These are phyloP conservation scores for Jackrogersella minutella DNA, from an alignment of 495 filamentous ascomycete genomes.

Conservation along the genomic window DNA sequence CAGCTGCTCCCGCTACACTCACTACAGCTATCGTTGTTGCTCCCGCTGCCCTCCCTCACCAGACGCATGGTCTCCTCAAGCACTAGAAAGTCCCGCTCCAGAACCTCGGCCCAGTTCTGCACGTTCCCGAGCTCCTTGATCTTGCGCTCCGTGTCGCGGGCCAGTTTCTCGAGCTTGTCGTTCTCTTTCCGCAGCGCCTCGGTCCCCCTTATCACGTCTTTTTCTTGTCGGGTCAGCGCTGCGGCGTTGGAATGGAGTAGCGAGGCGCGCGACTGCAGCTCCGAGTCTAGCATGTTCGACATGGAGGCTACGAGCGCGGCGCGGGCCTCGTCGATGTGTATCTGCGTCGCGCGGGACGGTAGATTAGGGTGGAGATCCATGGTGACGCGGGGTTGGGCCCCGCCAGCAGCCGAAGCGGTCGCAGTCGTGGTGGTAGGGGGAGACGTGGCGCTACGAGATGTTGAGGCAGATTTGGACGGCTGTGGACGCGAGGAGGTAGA, in stretches of 20 bases:
- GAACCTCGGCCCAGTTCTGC: conserved; percentile 97
- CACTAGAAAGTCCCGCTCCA: conserved; percentile 88
- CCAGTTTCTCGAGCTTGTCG: conserved; percentile 72
- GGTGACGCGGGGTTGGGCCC: conserved; percentile 21
- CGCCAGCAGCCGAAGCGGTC: conserved; percentile 13
- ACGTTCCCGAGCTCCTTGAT: conserved; percentile 95
- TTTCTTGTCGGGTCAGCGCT: conserved; percentile 76
- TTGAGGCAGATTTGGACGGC: conserved; percentile 29
- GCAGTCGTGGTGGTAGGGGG: conserved; percentile 28
- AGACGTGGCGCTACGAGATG: conserved; percentile 28
- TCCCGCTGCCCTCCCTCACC: conserved; percentile 58
- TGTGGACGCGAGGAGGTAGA: conserved; percentile 24
- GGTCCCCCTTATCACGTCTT: conserved; percentile 70
- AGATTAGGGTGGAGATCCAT: conserved; percentile 40
- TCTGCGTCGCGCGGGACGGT: conserved; percentile 51
- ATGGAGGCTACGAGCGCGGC: conserved; percentile 81
- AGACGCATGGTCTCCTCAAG: conserved; percentile 85
- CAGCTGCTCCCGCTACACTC: conserved; percentile 42
- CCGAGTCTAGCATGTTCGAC: conserved; percentile 73
- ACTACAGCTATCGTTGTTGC: conserved; percentile 38
- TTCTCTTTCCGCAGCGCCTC: conserved; percentile 74
- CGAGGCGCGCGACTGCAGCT: conserved; percentile 76
- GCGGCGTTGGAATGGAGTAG: conserved; percentile 76
- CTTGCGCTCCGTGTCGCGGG: conserved; percentile 70
- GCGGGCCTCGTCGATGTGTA: conserved; percentile 69